Evolutionary conservation across 106 monocot species (phyloP).

Genomic region (Dendrobium huoshanense): DNA sequence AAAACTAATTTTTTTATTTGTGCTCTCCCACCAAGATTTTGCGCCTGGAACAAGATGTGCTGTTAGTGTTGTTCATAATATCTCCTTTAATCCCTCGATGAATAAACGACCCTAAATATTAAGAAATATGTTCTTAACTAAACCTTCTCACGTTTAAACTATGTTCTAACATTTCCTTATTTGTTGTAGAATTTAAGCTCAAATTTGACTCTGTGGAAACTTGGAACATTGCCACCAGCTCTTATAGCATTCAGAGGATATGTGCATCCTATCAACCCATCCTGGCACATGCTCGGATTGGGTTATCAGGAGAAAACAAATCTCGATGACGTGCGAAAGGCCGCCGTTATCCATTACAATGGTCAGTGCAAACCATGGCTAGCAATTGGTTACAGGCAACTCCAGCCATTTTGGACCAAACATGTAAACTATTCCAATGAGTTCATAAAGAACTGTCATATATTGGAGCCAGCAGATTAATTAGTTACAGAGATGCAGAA

Average conservation of each 20-base stretch:
- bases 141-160: background rate
- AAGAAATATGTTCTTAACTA: background rate
- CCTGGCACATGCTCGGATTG: slow-evolving; percentile 91
- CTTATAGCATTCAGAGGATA: slow-evolving; percentile 79
- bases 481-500: background rate
- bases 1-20: too few relatives aligned
- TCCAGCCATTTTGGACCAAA: slow-evolving; percentile 81
- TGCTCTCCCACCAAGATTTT: too few relatives aligned
- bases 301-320: slow-evolving; percentile 87
- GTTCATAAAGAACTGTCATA: slow-evolving; percentile 80
- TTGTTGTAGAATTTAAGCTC: slow-evolving; percentile 79
- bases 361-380: slow-evolving; percentile 93
- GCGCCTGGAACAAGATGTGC: too few relatives aligned
- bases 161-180: background rate
- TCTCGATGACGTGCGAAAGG: slow-evolving; percentile 35
- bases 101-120: background rate
- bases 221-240: slow-evolving; percentile 90
- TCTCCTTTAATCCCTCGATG: too few relatives aligned
- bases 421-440: slow-evolving; percentile 88
- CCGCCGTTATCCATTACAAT: slow-evolving; percentile 93
- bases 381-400: slow-evolving; percentile 77
- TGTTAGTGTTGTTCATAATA: too few relatives aligned
- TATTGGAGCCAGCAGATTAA: slow-evolving; percentile 65
- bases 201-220: slow-evolving; percentile 77
- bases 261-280: slow-evolving; percentile 79